Evolutionary conservation across 495 filamentous ascomycete genomes (phyloP), one percentile per base, ranked within the genome.

Genomic region (Penicillium macrosclerotiorum): DNA sequence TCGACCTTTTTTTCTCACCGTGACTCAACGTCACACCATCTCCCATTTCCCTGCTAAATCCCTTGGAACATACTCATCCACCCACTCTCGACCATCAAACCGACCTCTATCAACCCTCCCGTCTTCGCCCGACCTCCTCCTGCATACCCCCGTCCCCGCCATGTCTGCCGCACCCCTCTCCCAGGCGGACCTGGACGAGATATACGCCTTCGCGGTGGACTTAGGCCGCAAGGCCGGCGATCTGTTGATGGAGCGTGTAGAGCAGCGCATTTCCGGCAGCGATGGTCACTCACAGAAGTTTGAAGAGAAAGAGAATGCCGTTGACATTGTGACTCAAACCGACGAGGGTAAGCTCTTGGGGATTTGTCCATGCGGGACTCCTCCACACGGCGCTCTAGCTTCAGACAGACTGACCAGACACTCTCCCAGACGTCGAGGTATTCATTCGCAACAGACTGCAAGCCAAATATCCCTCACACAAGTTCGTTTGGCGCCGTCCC

Each of bases 261-360:
- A 75, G 67, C 53, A 74, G 55, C 58, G 74, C 37, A 68, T 66
- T 35, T 59, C 51, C 17, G 54, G 54, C 14, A 47, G 37, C 35
- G 49, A 63, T 8, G 51, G 44, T 8, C 5, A 27, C 23, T 40
- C 47, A 5, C 57, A 69, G 35, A 38, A 44, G 6, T 67, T 68
- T 18, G 55, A 65, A 13, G 70, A 74, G 64, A 88, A 88, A 54
- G 81, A 83, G 13, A 85, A 75, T 55, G 72, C 84, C 0, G 84
- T 88, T 8, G 83, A 87, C 57, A 78, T 87, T 38, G 83, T 88
- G 24, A 86, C 83, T 20, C 78, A 86, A 66, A 82, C 80, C 1
- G 83, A 86, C 55, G 77, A 84, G 64, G 81, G 83, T 84, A 54
- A 49, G 68, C 20, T 31, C 39, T 33, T n/a, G n/a, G n/a, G n/a